Percentiles rank a stretch among this genome's conserved stretches.
These are phyloP conservation scores for Poa annua DNA, from an alignment of 176 grass and related monocot species.

Conservation along the genomic window DNA sequence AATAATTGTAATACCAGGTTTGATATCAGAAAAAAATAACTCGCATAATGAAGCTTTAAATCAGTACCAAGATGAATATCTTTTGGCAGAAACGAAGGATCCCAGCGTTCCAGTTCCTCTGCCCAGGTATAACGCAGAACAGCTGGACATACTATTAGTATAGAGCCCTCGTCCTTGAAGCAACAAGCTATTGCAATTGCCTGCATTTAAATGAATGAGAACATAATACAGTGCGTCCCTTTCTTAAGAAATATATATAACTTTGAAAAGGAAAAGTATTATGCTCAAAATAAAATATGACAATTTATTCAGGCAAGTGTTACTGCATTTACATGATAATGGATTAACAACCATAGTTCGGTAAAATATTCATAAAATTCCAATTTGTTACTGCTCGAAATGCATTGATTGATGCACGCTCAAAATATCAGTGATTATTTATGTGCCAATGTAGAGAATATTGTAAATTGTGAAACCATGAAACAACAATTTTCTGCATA, in stretches of 20 bases:
- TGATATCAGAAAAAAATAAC: conserved; percentile 26
- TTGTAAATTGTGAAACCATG: conserved; percentile 16
- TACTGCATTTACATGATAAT: conserved; percentile 18
- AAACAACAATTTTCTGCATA: conserved; percentile 28
- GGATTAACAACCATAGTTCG: neutral
- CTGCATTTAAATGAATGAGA: conserved; percentile 56
- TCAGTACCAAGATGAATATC: conserved; percentile 96
- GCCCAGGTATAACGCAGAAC: conserved; percentile 92
- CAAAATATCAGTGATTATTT: neutral
- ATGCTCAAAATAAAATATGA: conserved; percentile 25
- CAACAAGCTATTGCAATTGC: conserved; percentile 95
- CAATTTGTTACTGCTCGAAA: neutral
- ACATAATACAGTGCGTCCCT: conserved; percentile 12
- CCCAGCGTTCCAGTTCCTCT: conserved; percentile 90
- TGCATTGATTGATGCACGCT: neutral
- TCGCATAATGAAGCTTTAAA: conserved; percentile 21
- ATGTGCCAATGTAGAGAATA: conserved; percentile 10
- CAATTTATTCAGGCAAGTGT: conserved; percentile 1
- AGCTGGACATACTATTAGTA: conserved; percentile 88
- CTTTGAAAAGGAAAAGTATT: neutral
- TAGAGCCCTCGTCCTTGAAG: conserved; percentile 75
- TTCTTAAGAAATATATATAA: conserved; percentile 6
- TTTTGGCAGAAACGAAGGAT: conserved; percentile 89
- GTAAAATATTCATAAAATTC: conserved; percentile 4
- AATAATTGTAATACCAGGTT: conserved; percentile 23